Evolutionary conservation across 371 early-diverging fungal species (phyloP).

Genomic region (Rhizopus sp.): DNA sequence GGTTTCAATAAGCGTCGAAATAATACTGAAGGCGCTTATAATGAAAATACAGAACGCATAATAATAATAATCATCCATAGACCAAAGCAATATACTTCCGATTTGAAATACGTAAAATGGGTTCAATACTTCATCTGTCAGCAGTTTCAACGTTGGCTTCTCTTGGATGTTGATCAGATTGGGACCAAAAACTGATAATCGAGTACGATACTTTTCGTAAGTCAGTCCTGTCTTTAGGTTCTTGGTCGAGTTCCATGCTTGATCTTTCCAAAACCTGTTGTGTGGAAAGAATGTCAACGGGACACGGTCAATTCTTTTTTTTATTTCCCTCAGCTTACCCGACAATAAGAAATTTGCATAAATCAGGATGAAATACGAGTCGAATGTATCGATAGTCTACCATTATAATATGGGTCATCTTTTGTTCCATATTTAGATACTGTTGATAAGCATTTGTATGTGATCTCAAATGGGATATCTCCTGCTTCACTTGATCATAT

Average conservation of each 20-base stretch:
- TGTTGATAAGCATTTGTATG: conserved; percentile 17
- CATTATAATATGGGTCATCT: conserved; percentile 45
- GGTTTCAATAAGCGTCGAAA: conserved; percentile 84
- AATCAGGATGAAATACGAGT: conserved; percentile 80
- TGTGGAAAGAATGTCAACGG: not conserved
- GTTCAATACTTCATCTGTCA: conserved; percentile 84
- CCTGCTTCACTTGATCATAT: conserved; percentile 41
- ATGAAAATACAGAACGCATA: conserved; percentile 93
- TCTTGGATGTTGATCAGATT: conserved; percentile 85
- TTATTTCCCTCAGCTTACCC: conserved; percentile 31
- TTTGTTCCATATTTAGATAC: conserved; percentile 40
- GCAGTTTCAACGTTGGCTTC: conserved; percentile 71
- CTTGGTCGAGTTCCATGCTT: conserved; percentile 59
- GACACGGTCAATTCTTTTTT: not conserved
- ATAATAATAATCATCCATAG: conserved; percentile 92
- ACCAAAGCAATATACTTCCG: conserved; percentile 90
- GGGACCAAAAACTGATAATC: conserved; percentile 78
- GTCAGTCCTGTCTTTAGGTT: conserved; percentile 59
- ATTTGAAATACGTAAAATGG: conserved; percentile 97
- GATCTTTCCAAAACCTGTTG: conserved; percentile 73
- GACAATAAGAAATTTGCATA: conserved; percentile 72
- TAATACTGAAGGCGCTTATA: conserved; percentile 77
- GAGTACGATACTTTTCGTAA: conserved; percentile 56
- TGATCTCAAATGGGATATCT: conserved; percentile 30
- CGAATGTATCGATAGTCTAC: conserved; percentile 84